Evolutionary conservation across 495 filamentous ascomycete species (phyloP), one percentile per base, ranked within the genome.

Genomic region (Evernia prunastri): DNA sequence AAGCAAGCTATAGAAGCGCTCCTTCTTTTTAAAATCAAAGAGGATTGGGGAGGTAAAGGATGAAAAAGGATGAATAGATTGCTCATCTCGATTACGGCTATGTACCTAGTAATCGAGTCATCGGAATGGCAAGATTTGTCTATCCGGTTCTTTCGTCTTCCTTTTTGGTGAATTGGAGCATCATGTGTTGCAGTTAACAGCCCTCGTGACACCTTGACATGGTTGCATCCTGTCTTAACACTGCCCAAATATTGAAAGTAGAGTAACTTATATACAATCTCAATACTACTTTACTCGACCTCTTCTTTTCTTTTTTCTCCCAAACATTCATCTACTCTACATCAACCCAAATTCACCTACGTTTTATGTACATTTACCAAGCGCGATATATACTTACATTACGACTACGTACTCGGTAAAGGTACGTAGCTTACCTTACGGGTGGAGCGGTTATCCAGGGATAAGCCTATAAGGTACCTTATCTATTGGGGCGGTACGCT

Each of bases 151-250:
- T 45, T 2, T 7, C 12, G 2, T 49, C 8, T 49, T 27, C 25
- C 10, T 8, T 18, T 25, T 25, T 25, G 23, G 4, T 25, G 47
- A 29, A 27, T 27, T n/a, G n/a, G n/a, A n/a, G 47, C 39, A 37
- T 63, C 61, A 63, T 63, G 51, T 63, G 61, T 39, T 45, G 56
- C 33, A n/a, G 27, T 56, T 39, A 25, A 56, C 10, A 37, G 61
- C 8, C 17, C 61, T 53, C 53, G 61, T 56, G 61, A 63, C 53
- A 63, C 11, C 0, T n/a, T 31, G 10, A 23, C 33, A 42, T 43
- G 59, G 37, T 57, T 18, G 29, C 60, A 25, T 43, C 0, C 18
- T 63, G 61, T 63, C 61, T 63, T 39, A 57, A 18, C 37, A 56
- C 53, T 18, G 61, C 51, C 49, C 23, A 27, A 33, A 12, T 23